These are phyloP conservation scores for Didymosphaeria variabile DNA, from an alignment of 2,329 filamentous ascomycete species.

Conservation along the genomic window DNA sequence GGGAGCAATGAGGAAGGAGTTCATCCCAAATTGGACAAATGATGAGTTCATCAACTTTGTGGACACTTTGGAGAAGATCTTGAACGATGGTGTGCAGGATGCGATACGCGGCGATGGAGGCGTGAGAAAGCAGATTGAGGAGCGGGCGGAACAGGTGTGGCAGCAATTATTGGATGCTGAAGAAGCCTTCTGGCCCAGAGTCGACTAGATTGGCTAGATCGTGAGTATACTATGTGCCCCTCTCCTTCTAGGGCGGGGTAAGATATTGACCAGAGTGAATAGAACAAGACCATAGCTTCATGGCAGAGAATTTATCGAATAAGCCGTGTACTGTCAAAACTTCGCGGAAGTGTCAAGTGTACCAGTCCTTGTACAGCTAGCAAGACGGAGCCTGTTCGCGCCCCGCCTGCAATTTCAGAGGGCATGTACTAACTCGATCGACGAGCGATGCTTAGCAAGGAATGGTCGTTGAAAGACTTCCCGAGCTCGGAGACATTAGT, in stretches of 20 bases:
- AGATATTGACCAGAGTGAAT: too few relatives aligned
- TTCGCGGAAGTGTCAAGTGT: too few relatives aligned
- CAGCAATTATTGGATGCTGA: slow-evolving; percentile 42
- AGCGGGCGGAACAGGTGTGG: slow-evolving; percentile 36
- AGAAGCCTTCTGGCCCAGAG: slow-evolving; percentile 45
- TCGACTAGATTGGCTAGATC: slow-evolving; percentile 9
- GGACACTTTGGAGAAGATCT: slow-evolving; percentile 60
- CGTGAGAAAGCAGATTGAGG: slow-evolving; percentile 31
- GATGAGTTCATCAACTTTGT: slow-evolving; percentile 69
- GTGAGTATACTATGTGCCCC: neutral
- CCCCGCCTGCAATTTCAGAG: too few relatives aligned
- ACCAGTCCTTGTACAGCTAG: too few relatives aligned
- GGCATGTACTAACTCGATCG: too few relatives aligned
- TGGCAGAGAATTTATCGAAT: too few relatives aligned
- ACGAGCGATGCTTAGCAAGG: too few relatives aligned
- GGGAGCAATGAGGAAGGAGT: slow-evolving; percentile 69
- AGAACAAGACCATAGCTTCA: too few relatives aligned
- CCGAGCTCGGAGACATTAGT: too few relatives aligned
- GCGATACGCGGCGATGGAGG: slow-evolving; percentile 31
- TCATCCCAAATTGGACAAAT: slow-evolving; percentile 75
- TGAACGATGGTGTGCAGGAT: slow-evolving; percentile 57
- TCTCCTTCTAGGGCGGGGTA: neutral
- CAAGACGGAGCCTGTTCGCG: too few relatives aligned
- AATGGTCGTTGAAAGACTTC: too few relatives aligned
- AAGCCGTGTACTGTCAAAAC: too few relatives aligned